Conservation (phyloP, 2,329 filamentous ascomycete species). For the Xylariales sp. region DNA sequence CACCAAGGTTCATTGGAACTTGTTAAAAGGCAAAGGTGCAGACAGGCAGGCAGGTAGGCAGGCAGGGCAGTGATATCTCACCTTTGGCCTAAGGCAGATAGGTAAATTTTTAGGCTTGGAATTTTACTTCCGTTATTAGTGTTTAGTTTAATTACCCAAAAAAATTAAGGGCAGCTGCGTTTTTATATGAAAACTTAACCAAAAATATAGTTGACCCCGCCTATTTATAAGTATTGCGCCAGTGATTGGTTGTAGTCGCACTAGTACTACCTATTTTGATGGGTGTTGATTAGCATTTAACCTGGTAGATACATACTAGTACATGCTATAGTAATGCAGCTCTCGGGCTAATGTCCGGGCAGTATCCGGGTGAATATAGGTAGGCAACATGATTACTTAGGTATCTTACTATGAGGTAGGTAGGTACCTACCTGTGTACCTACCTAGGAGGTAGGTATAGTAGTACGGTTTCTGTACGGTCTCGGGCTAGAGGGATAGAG, state of each 20-base stretch:
- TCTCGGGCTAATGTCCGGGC: constrained; percentile 24
- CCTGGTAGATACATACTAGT: too few relatives aligned
- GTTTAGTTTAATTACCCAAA: constrained; percentile 22
- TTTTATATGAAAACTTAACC: constrained; percentile 30
- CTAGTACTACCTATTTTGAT: neutral
- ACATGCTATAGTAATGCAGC: neutral
- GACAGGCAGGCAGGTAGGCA: too few relatives aligned
- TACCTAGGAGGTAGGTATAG: too few relatives aligned
- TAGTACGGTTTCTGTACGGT: too few relatives aligned
- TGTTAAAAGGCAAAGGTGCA: constrained; percentile 6
- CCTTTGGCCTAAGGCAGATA: neutral
- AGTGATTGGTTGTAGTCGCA: constrained; percentile 3
- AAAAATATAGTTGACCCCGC: constrained; percentile 18
- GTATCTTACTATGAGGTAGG: too few relatives aligned
- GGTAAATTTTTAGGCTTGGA: constrained; percentile 7
- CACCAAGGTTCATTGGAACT: neutral
- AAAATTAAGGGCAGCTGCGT: constrained; percentile 5
- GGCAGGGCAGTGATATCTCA: too few relatives aligned
- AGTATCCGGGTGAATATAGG: constrained; percentile 26
- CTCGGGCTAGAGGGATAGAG: too few relatives aligned
- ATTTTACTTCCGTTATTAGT: constrained; percentile 23
- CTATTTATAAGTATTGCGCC: constrained; percentile 7
- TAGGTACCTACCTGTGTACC: too few relatives aligned
- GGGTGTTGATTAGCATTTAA: neutral
- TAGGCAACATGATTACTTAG: too few relatives aligned